A percentile compares a stretch with the other conserved stretches of the same genome.
Conservation (phyloP, 2,329 filamentous ascomycete species). For the Westerdykella ornata region DNA sequence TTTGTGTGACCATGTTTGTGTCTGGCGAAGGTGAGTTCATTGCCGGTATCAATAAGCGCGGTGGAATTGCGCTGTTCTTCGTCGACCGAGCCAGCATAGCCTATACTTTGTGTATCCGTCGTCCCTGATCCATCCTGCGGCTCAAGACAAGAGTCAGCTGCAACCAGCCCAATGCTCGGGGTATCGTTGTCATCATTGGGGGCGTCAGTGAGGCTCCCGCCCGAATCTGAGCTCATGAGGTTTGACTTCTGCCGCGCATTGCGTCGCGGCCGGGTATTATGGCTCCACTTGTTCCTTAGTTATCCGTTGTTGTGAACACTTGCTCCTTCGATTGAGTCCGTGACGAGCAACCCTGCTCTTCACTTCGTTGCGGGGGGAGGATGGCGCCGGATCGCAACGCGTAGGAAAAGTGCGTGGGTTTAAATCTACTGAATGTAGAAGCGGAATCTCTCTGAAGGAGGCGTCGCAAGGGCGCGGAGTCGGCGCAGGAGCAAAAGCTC, state of each 20-base stretch:
- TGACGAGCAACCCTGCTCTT: too few species aligned
- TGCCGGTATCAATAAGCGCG: slow-evolving; percentile 2
- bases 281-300: too few species aligned
- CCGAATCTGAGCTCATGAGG: slow-evolving; percentile 64
- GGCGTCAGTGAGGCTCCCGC: slow-evolving; percentile 56
- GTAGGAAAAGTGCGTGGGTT: too few species aligned
- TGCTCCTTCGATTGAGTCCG: too few species aligned
- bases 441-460: too few species aligned
- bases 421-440: too few species aligned
- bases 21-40: slow-evolving; percentile 30
- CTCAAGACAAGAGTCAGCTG: slow-evolving; percentile 50
- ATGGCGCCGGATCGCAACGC: too few species aligned
- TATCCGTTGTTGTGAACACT: too few species aligned
- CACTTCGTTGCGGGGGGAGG: too few species aligned
- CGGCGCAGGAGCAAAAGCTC: too few species aligned
- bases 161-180: slow-evolving; percentile 44
- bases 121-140: slow-evolving; percentile 33
- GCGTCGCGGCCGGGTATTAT: slow-evolving; percentile 36
- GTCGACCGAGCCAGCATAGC: slow-evolving; percentile 5
- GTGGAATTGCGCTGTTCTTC: slow-evolving; percentile 10
- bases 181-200: slow-evolving; percentile 48
- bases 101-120: slow-evolving; percentile 4
- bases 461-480: too few species aligned
- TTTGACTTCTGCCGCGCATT: slow-evolving; percentile 47
- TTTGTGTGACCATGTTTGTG: slow-evolving; percentile 18